These are phyloP conservation scores for Picochlorum sp. DNA, from an alignment of 139 green algal genomes.

Conservation along the genomic window DNA sequence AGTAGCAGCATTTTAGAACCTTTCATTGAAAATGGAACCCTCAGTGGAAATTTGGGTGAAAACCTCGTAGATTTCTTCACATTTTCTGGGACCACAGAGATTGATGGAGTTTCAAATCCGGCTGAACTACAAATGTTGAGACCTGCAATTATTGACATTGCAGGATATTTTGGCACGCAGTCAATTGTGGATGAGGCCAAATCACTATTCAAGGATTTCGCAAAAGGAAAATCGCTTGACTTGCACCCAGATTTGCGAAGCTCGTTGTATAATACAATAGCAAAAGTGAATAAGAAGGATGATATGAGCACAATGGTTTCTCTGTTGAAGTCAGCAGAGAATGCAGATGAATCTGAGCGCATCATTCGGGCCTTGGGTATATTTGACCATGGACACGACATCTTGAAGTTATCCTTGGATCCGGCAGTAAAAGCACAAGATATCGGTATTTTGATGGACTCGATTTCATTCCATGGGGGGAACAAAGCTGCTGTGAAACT, in stretches of 20 bases:
- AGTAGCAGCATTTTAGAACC: background rate
- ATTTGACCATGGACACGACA: background rate
- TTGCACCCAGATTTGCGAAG: constrained; percentile 36
- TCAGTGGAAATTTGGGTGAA: background rate
- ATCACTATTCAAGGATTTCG: background rate
- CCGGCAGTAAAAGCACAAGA: constrained; percentile 9
- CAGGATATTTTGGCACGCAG: constrained; percentile 17
- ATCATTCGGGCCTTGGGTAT: constrained; percentile 31
- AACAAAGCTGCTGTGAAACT: background rate
- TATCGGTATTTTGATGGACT: constrained; percentile 11
- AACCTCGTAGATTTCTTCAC: background rate
- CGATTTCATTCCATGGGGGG: background rate
- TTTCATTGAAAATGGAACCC: constrained; percentile 2
- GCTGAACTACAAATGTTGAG: constrained; percentile 6
- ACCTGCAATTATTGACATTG: constrained; percentile 7
- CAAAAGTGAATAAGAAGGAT: constrained; percentile 1
- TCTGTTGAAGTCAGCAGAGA: constrained; percentile 12
- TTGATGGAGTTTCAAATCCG: background rate
- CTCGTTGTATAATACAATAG: constrained; percentile 36
- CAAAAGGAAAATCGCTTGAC: background rate
- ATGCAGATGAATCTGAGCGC: constrained; percentile 31
- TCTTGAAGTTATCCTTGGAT: background rate
- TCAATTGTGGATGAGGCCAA: background rate
- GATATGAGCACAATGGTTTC: constrained; percentile 12
- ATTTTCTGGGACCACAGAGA: constrained; percentile 10